These are phyloP conservation scores for Kwoniella bestiolae DNA, from an alignment of 768 basidiomycete genomes.

Conservation along the genomic window DNA sequence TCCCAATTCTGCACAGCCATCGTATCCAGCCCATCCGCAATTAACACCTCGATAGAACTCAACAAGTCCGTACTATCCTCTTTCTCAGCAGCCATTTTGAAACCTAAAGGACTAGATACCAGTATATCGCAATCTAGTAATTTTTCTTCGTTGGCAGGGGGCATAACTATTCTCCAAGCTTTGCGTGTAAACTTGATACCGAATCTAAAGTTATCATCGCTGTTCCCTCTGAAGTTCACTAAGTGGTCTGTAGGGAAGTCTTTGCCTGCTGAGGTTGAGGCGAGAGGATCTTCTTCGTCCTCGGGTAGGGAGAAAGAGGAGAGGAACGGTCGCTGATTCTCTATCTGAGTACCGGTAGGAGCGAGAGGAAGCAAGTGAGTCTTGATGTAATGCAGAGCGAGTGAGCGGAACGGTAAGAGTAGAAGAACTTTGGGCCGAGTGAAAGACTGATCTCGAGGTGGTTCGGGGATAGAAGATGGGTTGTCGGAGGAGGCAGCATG, in stretches of 20 bases:
- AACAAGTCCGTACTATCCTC: slow-evolving; percentile 92
- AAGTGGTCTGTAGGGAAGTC: slow-evolving; percentile 86
- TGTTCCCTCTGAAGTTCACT: slow-evolving; percentile 92
- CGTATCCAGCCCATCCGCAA: slow-evolving; percentile 92
- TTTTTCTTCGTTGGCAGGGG: slow-evolving; percentile 62
- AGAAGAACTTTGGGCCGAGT: slow-evolving; percentile 92
- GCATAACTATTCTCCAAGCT: slow-evolving; percentile 64
- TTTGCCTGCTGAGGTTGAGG: slow-evolving; percentile 65
- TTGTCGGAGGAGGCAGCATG: slow-evolving; percentile 63
- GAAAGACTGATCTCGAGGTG: slow-evolving; percentile 89
- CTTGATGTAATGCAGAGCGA: slow-evolving; percentile 79
- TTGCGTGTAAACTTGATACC: slow-evolving; percentile 92
- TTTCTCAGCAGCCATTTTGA: slow-evolving; percentile 89
- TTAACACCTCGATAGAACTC: slow-evolving; percentile 84
- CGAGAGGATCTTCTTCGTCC: slow-evolving; percentile 67
- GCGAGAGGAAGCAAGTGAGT: slow-evolving; percentile 75
- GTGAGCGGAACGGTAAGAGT: slow-evolving; percentile 89
- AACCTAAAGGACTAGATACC: slow-evolving; percentile 87
- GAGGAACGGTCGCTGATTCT: slow-evolving; percentile 81
- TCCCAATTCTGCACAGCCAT: slow-evolving; percentile 99
- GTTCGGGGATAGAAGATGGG: slow-evolving; percentile 66
- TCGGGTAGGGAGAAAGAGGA: slow-evolving; percentile 81
- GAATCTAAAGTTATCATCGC: slow-evolving; percentile 91
- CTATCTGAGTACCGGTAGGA: slow-evolving; percentile 74
- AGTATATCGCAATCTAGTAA: slow-evolving; percentile 89